These are phyloP conservation scores for Wallemia hederae DNA, from an alignment of 1,284 basidiomycete genomes.

Conservation along the genomic window DNA sequence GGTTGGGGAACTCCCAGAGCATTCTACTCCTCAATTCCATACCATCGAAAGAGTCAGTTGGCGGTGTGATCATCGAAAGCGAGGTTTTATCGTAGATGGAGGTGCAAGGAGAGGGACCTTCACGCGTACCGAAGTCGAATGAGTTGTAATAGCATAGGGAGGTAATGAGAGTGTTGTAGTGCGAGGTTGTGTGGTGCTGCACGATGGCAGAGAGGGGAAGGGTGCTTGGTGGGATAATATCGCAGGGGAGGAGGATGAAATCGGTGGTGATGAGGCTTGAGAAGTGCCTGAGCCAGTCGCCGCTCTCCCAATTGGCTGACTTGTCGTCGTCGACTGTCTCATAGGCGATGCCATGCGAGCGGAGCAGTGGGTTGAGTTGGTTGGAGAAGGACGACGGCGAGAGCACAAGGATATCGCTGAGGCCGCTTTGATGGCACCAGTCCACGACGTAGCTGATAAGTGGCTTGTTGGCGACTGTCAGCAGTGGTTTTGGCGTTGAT, in stretches of 20 bases:
- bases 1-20: slow-evolving; percentile 34
- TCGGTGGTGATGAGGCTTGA: slow-evolving; percentile 23
- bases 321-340: not conserved
- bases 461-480: slow-evolving; percentile 61
- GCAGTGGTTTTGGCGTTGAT: slow-evolving; percentile 48
- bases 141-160: slow-evolving; percentile 37
- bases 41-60: slow-evolving; percentile 7
- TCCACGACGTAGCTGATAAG: slow-evolving; percentile 55
- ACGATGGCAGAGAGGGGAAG: slow-evolving; percentile 40
- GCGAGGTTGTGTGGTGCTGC: slow-evolving; percentile 51
- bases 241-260: slow-evolving; percentile 71
- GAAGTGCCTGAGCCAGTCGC: slow-evolving; percentile 3
- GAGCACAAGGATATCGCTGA: slow-evolving; percentile 61
- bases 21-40: not conserved
- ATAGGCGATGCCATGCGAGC: not conserved
- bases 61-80: slow-evolving; percentile 9
- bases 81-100: slow-evolving; percentile 7
- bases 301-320: slow-evolving; percentile 5
- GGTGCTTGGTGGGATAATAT: slow-evolving; percentile 46
- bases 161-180: slow-evolving; percentile 37
- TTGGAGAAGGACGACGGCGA: slow-evolving; percentile 44
- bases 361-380: slow-evolving; percentile 24
- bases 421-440: slow-evolving; percentile 62
- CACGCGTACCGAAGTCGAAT: not conserved
- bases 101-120: slow-evolving; percentile 7